Evolutionary conservation across 1,284 basidiomycete species (phyloP), one percentile per base, ranked within the genome.

Genomic region (Apiotrichum domesticum): DNA sequence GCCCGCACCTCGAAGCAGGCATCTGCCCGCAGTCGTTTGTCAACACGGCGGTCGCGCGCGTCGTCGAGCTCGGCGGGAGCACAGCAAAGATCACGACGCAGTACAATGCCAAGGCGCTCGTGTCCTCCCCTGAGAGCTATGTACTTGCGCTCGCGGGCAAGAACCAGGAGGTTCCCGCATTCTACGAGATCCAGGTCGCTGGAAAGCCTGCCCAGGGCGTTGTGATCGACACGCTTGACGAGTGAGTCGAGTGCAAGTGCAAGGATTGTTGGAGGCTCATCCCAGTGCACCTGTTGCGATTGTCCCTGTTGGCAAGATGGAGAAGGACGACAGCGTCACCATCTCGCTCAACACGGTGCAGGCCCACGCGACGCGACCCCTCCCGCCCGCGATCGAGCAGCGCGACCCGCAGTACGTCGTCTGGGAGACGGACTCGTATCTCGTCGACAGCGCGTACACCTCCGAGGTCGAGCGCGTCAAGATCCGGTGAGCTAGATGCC

Each of bases 401-500:
- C 79, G 79, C 51, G 90, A 92, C n/a, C 81, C 84, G 3, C 90
- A 94, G 73, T 82, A 83, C 40, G 80, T 96, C 60, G 83, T 87
- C 68, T 95, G 90, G 75, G 79, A 81, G 54, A 83, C 86, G 1
- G 85, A 87, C 54, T 73, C 80, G 85, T 74, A 73, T 9, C 73
- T 73, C 59, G 84, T 95, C 9, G 78, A 91, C 58, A 91, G 88
- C 66, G 87, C 88, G 43, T 97, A 96, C 74, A 71, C 79, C 35
- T 91, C 88, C n/a, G 75, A 81, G 51, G 83, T 87, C 21, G 91
- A 92, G 72, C 81, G 89, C 41, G 87, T 90, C 42, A 95, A 94
- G 78, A 77, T 96, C 59, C 85, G 85, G 89, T 90, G 65, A 51
- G 84, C 75, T 41, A 10, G 6, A 7, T 8, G 3, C 32, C 3